Evolutionary conservation across 371 early-diverging fungal species (phyloP).

Genomic region (Nosema muscidifuracis): DNA sequence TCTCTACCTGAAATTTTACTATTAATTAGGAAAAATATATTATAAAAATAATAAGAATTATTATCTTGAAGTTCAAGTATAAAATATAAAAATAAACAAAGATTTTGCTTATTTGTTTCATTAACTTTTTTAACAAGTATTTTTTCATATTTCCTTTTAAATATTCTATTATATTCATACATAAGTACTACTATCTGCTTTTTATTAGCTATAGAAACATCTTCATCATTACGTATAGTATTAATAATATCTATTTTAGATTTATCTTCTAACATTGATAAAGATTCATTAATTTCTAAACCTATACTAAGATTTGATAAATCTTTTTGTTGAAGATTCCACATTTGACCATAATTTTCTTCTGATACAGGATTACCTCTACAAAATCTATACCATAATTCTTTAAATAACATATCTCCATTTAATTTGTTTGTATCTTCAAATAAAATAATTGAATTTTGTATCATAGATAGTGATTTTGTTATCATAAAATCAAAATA

Average conservation of each 20-base stretch:
- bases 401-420: background rate
- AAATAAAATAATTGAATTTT: background rate
- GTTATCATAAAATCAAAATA: background rate
- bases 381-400: background rate
- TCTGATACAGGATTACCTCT: background rate
- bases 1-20: slow-evolving; percentile 3
- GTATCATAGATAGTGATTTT: background rate
- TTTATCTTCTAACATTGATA: no score
- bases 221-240: no score
- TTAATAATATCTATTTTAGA: no score
- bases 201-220: background rate
- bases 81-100: slow-evolving; percentile 5
- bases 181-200: slow-evolving; percentile 7
- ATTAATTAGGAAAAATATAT: slow-evolving; percentile 20
- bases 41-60: slow-evolving; percentile 1
- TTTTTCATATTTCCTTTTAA: slow-evolving; percentile 30
- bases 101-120: slow-evolving; percentile 11
- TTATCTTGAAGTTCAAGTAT: background rate
- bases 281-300: no score
- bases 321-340: background rate
- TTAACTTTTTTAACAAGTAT: slow-evolving; percentile 30
- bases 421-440: background rate
- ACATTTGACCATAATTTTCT: background rate
- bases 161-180: slow-evolving; percentile 38
- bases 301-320: no score